Evolutionary conservation across 805 yeast genomes (phyloP), one percentile per base, ranked within the genome.

Genomic region (Teunomyces gatunensis): DNA sequence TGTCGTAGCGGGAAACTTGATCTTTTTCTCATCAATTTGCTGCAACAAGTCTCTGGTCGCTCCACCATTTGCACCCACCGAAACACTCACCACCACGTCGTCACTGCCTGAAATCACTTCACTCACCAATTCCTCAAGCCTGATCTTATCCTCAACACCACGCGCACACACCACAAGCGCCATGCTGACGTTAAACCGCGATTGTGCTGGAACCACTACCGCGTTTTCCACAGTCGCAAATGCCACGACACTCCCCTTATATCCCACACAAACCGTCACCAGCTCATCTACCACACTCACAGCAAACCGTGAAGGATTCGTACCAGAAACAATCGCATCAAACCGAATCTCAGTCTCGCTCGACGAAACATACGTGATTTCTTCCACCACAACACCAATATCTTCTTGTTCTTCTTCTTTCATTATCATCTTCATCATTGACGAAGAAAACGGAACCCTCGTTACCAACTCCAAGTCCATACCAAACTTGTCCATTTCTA

Each of bases 91-190:
- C 13, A 53, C 59, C 4, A 78, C 71, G 10, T 54, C 55, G 20
- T 63, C 54, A 7, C 25, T 17, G 2, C 76, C 75, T 0, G 80
- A 75, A 1, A 75, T 56, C 39, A 64, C 68, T 4, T 59, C 57
- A 29, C 79, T 73, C 10, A 75, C 25, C 39, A 75, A 51, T 12
- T 58, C 57, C 29, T 73, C 73, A 10, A 73, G 49, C 47, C 54
- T 23, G 17, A 42, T 13, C 33, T 46, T 53, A 13, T 51, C 44
- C 6, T 44, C 39, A 0, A 54, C 52, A 46, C 55, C 54, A 1
- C 45, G 57, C 1, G 57, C 44, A 3, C 49, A 45, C 5, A 58
- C 27, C 6, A 13, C 44, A 10, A 53, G 21, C 3, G 36, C 13
- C 1, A 59, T 50, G 2, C 61, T 55, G 11, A 66, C n/a, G 34